Percentiles rank a stretch among this genome's conserved stretches.
Conservation (phyloP, 2,329 filamentous ascomycete genomes). For the Cladophialophora bantiana region DNA sequence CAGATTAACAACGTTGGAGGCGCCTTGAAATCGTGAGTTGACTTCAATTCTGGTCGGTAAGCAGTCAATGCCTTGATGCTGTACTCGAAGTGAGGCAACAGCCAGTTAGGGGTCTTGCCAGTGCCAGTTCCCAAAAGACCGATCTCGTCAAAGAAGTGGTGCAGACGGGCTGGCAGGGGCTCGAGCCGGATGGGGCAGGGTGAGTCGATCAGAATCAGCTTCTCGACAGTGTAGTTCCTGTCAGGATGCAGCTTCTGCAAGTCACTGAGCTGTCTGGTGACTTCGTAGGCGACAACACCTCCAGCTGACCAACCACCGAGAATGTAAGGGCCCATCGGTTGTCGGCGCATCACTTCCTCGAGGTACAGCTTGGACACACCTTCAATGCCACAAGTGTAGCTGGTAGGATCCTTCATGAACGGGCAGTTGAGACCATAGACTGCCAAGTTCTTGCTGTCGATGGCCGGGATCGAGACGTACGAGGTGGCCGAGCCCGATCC, state of each 20-base stretch:
- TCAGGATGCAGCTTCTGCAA: conserved; percentile 38
- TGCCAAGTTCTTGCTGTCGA: conserved; percentile 50
- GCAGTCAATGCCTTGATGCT: conserved; percentile 57
- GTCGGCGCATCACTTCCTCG: conserved; percentile 44
- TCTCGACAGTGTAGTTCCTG: conserved; percentile 54
- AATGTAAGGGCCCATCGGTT: conserved; percentile 49
- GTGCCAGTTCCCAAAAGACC: conserved; percentile 57
- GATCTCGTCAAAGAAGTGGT: conserved; percentile 58
- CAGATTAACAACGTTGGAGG: conserved; percentile 56
- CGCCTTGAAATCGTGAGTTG: conserved; percentile 44
- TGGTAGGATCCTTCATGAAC: conserved; percentile 50
- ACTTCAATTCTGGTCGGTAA: conserved; percentile 47
- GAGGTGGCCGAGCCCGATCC: conserved; percentile 57
- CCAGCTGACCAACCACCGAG: conserved; percentile 50
- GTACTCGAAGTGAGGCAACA: conserved; percentile 60
- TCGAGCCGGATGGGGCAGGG: conserved; percentile 72
- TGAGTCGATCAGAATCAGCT: conserved; percentile 69
- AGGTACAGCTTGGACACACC: conserved; percentile 43
- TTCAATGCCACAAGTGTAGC: conserved; percentile 42
- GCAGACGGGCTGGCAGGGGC: conserved; percentile 65
- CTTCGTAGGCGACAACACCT: conserved; percentile 49
- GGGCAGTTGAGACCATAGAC: conserved; percentile 55
- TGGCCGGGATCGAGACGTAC: conserved; percentile 52
- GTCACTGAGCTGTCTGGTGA: conserved; percentile 41
- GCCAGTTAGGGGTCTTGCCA: conserved; percentile 55